Evolutionary conservation across 169 alveolate genomes (phyloP).

Genomic region (Plasmodium gonderi): DNA sequence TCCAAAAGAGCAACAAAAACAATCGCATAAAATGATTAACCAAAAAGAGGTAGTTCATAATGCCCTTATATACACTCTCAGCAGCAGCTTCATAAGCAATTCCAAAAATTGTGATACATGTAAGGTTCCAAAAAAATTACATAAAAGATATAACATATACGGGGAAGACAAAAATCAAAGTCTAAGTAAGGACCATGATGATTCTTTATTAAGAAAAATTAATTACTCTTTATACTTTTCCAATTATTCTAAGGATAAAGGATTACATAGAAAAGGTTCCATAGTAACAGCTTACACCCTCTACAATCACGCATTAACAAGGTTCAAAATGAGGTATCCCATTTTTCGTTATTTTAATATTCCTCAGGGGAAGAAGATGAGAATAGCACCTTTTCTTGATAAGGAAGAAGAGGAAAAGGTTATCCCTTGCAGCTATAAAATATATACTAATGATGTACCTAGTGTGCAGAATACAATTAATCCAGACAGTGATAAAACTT

Average conservation of each 20-base stretch:
- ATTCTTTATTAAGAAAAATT: background rate
- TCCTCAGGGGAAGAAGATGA: background rate
- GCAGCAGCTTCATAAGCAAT: too few species aligned
- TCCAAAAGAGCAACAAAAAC: background rate
- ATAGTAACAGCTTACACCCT: constrained; percentile 25
- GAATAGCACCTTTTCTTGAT: background rate
- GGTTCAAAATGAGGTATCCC: background rate
- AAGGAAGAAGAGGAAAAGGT: background rate
- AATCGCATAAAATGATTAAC: background rate
- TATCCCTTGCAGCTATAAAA: background rate
- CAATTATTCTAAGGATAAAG: background rate
- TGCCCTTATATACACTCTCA: background rate
- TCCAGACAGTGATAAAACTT: too few species aligned
- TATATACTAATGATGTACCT: background rate
- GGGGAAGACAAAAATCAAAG: background rate
- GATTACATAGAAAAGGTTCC: background rate
- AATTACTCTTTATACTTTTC: constrained; percentile 7
- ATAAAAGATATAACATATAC: background rate
- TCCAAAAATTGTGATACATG: background rate
- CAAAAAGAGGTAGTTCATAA: background rate
- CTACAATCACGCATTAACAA: constrained; percentile 11
- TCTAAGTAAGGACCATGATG: background rate
- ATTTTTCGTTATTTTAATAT: background rate
- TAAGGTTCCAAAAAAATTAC: background rate
- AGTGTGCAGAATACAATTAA: too few species aligned